These are phyloP conservation scores for Ampelocalamus luodianensis DNA, from an alignment of 176 grass and related monocot genomes.

Conservation along the genomic window DNA sequence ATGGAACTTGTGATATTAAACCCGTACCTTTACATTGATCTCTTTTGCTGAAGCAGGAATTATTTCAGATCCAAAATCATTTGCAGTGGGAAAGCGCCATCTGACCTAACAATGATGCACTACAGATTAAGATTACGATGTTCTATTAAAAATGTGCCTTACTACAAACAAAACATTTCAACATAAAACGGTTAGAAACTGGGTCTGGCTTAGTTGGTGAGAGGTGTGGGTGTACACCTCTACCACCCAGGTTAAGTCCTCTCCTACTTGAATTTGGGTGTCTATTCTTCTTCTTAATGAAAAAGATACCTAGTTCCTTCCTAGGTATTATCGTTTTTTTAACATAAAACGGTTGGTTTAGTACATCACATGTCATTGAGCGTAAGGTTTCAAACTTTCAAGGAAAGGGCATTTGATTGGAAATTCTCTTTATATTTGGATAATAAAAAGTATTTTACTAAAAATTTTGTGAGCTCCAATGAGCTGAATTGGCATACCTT, in stretches of 20 bases:
- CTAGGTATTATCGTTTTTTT: too few species aligned
- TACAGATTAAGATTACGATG: constrained; percentile 46
- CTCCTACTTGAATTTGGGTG: too few species aligned
- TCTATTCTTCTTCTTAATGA: too few species aligned
- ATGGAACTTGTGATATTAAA: constrained; percentile 14
- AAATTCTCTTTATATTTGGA: not conserved
- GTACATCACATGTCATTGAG: not conserved
- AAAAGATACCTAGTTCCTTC: too few species aligned
- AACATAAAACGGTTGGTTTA: not conserved
- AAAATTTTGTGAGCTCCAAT: constrained; percentile 18
- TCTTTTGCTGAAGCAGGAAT: constrained; percentile 86
- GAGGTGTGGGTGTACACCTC: too few species aligned
- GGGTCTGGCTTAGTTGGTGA: too few species aligned
- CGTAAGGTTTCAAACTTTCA: not conserved
- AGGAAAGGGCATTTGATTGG: not conserved
- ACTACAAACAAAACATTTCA: not conserved
- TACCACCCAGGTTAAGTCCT: too few species aligned
- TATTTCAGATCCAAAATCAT: constrained; percentile 99
- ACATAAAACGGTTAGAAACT: too few species aligned
- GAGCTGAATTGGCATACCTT: constrained; percentile 64
- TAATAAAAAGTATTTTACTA: not conserved
- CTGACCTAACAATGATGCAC: constrained; percentile 74
- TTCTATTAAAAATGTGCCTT: constrained; percentile 9
- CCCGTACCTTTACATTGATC: constrained; percentile 63
- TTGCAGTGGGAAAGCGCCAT: constrained; percentile 96